phyloP scores from a whole-genome alignment of 2,329 filamentous ascomycete species.

The Stagonosporopsis rhizophila region DNA sequence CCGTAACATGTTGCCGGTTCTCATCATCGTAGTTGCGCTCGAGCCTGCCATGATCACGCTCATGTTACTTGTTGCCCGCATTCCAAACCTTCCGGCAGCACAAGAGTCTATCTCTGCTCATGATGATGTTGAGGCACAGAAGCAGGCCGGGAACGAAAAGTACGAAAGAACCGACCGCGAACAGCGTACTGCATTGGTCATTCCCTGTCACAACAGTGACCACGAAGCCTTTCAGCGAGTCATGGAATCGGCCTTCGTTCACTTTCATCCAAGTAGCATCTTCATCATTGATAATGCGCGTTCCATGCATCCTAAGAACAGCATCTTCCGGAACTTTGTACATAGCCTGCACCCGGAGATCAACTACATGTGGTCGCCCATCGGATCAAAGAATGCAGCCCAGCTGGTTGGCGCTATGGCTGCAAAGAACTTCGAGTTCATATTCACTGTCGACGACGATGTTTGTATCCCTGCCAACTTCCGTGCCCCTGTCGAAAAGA shows the following conservation, averaged over 20 bases:
- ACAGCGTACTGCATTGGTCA: conserved; percentile 15
- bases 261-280: conserved; percentile 24
- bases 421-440: conserved; percentile 20
- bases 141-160: conserved; percentile 8
- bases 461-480: conserved; percentile 27
- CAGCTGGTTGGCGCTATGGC: conserved; percentile 28
- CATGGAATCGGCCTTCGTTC: conserved; percentile 19
- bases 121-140: conserved; percentile 9
- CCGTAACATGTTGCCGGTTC: conserved; percentile 26
- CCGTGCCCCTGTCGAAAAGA: conserved; percentile 19
- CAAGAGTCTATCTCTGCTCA: conserved; percentile 5
- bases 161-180: not conserved
- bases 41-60: conserved; percentile 26
- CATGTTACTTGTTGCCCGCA: conserved; percentile 9
- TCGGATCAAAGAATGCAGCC: conserved; percentile 29
- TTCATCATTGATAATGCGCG: conserved; percentile 27
- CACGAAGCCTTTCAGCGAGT: conserved; percentile 15
- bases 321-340: conserved; percentile 24
- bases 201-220: conserved; percentile 19
- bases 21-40: conserved; percentile 19
- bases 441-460: conserved; percentile 29
- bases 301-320: conserved; percentile 10
- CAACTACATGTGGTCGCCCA: conserved; percentile 29
- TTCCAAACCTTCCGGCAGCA: conserved; percentile 1
- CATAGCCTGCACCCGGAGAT: conserved; percentile 20